A percentile compares a stretch with the other conserved stretches of the same genome.
Evolutionary conservation across 2,329 filamentous ascomycete genomes (phyloP).

Genomic region (Lecanicillium sp.): DNA sequence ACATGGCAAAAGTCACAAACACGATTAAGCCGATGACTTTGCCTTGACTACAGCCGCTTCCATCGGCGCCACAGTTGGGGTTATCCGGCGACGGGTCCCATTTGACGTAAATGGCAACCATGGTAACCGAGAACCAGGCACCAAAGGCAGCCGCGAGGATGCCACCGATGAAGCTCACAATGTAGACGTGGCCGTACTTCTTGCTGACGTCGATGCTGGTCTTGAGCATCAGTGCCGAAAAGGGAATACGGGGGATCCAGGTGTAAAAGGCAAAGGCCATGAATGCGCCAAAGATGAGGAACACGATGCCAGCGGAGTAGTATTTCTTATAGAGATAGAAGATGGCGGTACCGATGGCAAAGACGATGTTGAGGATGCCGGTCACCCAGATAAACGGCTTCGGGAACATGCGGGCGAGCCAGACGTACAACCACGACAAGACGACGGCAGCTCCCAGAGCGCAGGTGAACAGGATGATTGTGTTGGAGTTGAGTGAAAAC

Average conservation of each 20-base stretch:
- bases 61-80: slow-evolving; percentile 39
- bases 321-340: slow-evolving; percentile 75
- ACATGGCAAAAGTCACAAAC: slow-evolving; percentile 85
- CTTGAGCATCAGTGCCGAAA: slow-evolving; percentile 82
- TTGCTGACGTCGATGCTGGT: slow-evolving; percentile 81
- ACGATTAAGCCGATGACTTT: slow-evolving; percentile 79
- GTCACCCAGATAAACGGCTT: slow-evolving; percentile 92
- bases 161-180: slow-evolving; percentile 79
- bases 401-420: slow-evolving; percentile 66
- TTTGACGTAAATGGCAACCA: slow-evolving; percentile 79
- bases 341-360: slow-evolving; percentile 77
- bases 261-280: slow-evolving; percentile 75
- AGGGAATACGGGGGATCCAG: slow-evolving; percentile 87
- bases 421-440: slow-evolving; percentile 71
- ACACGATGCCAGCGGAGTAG: slow-evolving; percentile 81
- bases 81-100: slow-evolving; percentile 60
- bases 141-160: slow-evolving; percentile 66
- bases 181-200: slow-evolving; percentile 75
- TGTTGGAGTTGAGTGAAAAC: slow-evolving; percentile 71
- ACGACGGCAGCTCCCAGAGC: slow-evolving; percentile 66
- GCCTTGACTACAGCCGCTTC: slow-evolving; percentile 59
- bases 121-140: slow-evolving; percentile 79
- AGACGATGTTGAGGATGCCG: slow-evolving; percentile 77
- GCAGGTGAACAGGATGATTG: slow-evolving; percentile 77
- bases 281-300: slow-evolving; percentile 75